Percentiles rank a stretch among this genome's conserved stretches.
Evolutionary conservation across 2,329 filamentous ascomycete species (phyloP).

Genomic region (Knoxdaviesia capensis): DNA sequence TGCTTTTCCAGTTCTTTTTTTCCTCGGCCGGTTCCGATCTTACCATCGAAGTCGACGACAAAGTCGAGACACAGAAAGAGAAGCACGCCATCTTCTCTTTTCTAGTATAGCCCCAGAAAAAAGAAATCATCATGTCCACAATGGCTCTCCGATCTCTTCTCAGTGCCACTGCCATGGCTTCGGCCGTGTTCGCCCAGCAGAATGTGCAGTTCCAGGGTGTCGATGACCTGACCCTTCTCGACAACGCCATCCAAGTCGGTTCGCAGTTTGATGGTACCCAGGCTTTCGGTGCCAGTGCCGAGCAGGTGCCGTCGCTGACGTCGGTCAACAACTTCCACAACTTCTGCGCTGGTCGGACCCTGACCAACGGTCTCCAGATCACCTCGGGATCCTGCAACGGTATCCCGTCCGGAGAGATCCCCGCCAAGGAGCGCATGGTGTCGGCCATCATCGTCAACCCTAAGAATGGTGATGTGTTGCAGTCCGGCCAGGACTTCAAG

Average conservation of each 20-base stretch:
- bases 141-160: conserved; percentile 12
- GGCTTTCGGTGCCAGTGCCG: conserved; percentile 11
- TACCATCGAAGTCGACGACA: too few relatives aligned
- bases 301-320: conserved; percentile 8
- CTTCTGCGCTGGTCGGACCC: conserved; percentile 23
- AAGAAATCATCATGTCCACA: conserved; percentile 2
- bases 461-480: conserved; percentile 19
- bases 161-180: conserved; percentile 10
- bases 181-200: conserved; percentile 8
- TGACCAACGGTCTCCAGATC: conserved; percentile 31
- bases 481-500: conserved; percentile 18
- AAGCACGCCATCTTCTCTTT: too few relatives aligned
- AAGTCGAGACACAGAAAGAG: too few relatives aligned
- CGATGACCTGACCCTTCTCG: conserved; percentile 8
- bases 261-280: conserved; percentile 14
- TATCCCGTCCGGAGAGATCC: conserved; percentile 28
- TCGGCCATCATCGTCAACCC: conserved; percentile 25
- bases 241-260: conserved; percentile 13
- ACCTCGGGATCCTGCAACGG: conserved; percentile 32
- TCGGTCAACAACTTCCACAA: conserved; percentile 27
- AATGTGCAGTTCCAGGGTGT: conserved; percentile 5
- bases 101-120: too few relatives aligned
- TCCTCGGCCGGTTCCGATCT: too few relatives aligned
- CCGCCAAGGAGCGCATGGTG: conserved; percentile 23
- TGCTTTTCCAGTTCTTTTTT: conserved; percentile 1